phyloP scores from a whole-genome alignment of 345 rosid genomes.

The Salix dunnii region DNA sequence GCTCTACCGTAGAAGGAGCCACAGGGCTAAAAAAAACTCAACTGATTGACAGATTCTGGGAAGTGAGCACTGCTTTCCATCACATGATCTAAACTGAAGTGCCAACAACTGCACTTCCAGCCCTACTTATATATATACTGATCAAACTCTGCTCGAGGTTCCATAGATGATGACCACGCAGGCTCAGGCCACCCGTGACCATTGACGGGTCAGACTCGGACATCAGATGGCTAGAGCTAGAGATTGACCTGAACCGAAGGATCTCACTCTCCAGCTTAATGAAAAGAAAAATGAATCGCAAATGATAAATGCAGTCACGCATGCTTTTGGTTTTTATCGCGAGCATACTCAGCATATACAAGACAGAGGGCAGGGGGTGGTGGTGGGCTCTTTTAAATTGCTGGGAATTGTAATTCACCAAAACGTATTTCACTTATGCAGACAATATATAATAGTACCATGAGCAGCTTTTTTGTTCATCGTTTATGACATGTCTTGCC shows the following conservation, averaged over 20 bases:
- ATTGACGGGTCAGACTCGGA: background rate
- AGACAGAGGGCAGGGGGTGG: background rate
- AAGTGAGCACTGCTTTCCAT: background rate
- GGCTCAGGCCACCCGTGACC: background rate
- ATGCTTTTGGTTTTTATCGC: background rate
- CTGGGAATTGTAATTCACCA: background rate
- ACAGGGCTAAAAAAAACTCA: too few species aligned
- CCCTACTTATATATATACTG: background rate
- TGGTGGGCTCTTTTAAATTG: background rate
- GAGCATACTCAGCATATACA: background rate
- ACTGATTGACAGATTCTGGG: background rate
- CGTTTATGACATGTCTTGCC: background rate
- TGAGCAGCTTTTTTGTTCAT: background rate
- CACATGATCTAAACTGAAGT: background rate
- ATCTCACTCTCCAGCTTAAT: background rate
- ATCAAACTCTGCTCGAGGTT: background rate
- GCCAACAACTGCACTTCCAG: background rate
- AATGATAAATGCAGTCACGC: background rate
- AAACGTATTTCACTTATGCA: background rate
- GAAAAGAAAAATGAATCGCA: background rate
- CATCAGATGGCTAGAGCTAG: background rate
- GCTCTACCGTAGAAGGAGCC: background rate
- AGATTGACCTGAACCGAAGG: background rate
- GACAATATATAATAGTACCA: background rate
- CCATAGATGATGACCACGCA: background rate